Percentiles rank a stretch among this genome's conserved stretches.
Evolutionary conservation across 495 filamentous ascomycete genomes (phyloP).

Genomic region (Podospora bellae-mahoneyi): DNA sequence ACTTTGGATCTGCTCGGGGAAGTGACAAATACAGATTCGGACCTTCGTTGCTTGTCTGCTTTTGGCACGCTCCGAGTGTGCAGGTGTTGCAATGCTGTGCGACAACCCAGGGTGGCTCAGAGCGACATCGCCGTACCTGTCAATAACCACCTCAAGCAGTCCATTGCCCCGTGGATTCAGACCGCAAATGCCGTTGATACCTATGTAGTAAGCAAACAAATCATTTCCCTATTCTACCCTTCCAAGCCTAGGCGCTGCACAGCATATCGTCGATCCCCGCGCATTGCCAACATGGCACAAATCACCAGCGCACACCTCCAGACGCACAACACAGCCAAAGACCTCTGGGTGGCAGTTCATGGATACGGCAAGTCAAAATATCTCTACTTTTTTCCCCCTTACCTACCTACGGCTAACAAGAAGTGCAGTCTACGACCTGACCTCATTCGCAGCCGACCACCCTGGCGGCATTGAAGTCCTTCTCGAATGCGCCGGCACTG

Average conservation of each 20-base stretch:
- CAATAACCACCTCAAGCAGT: not conserved
- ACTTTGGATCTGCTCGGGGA: too few relatives aligned
- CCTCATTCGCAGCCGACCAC: slow-evolving; percentile 38
- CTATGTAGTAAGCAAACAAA: not conserved
- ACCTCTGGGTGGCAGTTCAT: slow-evolving; percentile 17
- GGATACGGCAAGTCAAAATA: too few relatives aligned
- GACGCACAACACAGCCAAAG: too few relatives aligned
- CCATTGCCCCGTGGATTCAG: not conserved
- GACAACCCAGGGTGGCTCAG: not conserved
- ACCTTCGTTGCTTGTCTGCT: not conserved
- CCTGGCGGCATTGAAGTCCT: slow-evolving; percentile 58
- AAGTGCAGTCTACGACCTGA: too few relatives aligned
- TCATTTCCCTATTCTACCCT: too few relatives aligned
- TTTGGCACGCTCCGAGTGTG: not conserved
- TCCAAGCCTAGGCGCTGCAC: too few relatives aligned
- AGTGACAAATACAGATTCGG: not conserved
- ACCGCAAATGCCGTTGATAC: not conserved
- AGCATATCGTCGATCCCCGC: too few relatives aligned
- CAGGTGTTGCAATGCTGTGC: not conserved
- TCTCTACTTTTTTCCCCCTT: too few relatives aligned
- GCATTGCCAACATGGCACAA: not conserved
- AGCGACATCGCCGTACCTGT: not conserved
- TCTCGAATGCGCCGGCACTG: slow-evolving; percentile 52
- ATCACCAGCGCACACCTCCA: not conserved
- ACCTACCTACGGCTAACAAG: too few relatives aligned